Base-by-base conservation (phyloP, 2,329 filamentous ascomycete species). In the Calonectria pseudoreteaudii region DNA sequence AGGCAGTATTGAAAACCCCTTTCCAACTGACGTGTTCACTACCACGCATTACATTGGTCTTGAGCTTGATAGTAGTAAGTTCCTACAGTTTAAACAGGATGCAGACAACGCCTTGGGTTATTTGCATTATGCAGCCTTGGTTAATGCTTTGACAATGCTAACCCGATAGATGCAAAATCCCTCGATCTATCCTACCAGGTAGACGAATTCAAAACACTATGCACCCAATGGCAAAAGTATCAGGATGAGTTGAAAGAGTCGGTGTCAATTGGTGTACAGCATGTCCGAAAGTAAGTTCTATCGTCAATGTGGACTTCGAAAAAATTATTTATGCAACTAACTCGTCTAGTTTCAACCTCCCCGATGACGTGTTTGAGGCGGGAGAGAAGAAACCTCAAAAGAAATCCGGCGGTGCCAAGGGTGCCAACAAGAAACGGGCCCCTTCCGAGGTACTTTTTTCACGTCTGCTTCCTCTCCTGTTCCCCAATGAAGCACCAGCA, bases 31-130 rank as follows among this genome's bases (percentile, higher is more conserved):
- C 70, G 87, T 98, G 34, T 98, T 94, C 83, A 98, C 96, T 0
- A 95, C 95, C 30, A 98, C 96, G 1, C 96, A 96, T 84, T 99
- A 98, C 82, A 95, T 99, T 81, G 97, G 97, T 44, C 89, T 98
- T 62, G 94, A 96, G 79, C 86, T 98, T 70, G 89, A 90, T 47
- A 90, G 93, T 87, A 93, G 94, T 95, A 89, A 83, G 91, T 86
- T 49, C 41, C 44, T 66, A 31, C 52, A 30, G 31, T 38, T 41
- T n/a, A 47, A 9, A 16, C 56, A 26, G 47, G 28, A 11, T 14
- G 23, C 4, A 53, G 60, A 30, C 49, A 53, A 20, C 38, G 16
- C 50, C 31, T 23, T 47, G 30, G 4, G 44, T 7, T 20, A 26
- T 16, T 56, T 65, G 23, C 23, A 10, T 13, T 7, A n/a, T 49